Percentiles rank a stretch among this genome's conserved stretches.
These are phyloP conservation scores for Aquilaria sinensis DNA, from an alignment of 345 rosid genomes.

Conservation along the genomic window DNA sequence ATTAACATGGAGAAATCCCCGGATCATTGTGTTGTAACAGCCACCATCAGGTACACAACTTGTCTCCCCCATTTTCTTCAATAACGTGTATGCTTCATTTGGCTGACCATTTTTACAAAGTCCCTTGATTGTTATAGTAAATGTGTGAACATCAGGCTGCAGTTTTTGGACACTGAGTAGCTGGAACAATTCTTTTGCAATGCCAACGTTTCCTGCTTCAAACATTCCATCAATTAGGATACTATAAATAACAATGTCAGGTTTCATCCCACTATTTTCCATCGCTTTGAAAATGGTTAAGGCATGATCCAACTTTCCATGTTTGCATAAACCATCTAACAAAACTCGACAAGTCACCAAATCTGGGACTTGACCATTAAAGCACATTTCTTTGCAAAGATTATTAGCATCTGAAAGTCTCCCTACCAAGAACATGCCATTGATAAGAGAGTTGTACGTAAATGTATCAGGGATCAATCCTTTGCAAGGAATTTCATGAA, in stretches of 20 bases:
- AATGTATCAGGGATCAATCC: constrained; percentile 2
- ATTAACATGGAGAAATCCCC: constrained; percentile 5
- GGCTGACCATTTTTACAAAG: constrained; percentile 3
- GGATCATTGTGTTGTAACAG: constrained; percentile 6
- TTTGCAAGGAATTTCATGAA: constrained; percentile 5
- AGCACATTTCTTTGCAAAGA: background rate
- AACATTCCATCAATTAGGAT: constrained; percentile 5
- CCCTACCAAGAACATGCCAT: background rate
- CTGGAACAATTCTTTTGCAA: constrained; percentile 1
- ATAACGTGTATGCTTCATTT: constrained; percentile 4
- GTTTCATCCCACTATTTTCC: background rate
- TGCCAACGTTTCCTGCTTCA: background rate
- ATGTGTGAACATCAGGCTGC: constrained; percentile 3
- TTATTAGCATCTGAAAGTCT: constrained; percentile 1
- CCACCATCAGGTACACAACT: background rate
- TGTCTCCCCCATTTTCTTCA: constrained; percentile 3
- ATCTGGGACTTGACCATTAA: background rate
- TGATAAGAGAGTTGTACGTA: constrained; percentile 7
- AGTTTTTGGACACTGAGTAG: background rate
- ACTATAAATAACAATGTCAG: constrained; percentile 4
- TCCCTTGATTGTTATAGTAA: constrained; percentile 8
- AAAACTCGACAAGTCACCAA: background rate
- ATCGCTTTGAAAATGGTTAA: constrained; percentile 4
- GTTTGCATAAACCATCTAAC: constrained; percentile 1
- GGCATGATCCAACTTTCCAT: background rate